Conservation (phyloP, 2,329 filamentous ascomycete genomes). For the Phaeophleospora eucalypticola region DNA sequence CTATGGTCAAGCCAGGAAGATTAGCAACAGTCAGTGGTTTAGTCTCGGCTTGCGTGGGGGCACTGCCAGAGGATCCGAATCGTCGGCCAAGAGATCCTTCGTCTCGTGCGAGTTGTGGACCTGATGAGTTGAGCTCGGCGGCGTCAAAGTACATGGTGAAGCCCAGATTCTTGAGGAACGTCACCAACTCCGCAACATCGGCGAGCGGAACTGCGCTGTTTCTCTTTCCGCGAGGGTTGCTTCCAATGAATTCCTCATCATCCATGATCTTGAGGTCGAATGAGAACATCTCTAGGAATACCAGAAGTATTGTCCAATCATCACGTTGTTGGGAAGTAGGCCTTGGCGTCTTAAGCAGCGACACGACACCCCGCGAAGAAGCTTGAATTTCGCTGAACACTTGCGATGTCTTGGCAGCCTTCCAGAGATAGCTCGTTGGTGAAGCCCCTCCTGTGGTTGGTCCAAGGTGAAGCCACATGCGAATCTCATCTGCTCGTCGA, state of each 20-base stretch:
- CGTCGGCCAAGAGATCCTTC: constrained; percentile 3
- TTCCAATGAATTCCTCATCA: constrained; percentile 77
- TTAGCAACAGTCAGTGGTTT: constrained; percentile 51
- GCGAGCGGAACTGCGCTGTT: constrained; percentile 65
- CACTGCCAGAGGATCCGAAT: constrained; percentile 5
- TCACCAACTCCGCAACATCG: constrained; percentile 70
- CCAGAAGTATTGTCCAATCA: constrained; percentile 83
- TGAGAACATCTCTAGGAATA: constrained; percentile 91
- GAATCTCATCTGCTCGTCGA: constrained; percentile 74
- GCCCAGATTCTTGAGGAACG: constrained; percentile 84
- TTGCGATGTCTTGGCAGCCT: constrained; percentile 55
- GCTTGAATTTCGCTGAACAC: constrained; percentile 55
- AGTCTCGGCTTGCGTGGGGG: constrained; percentile 20
- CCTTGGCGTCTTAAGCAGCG: constrained; percentile 45
- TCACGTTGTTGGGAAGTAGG: constrained; percentile 39
- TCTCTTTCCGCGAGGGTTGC: constrained; percentile 33
- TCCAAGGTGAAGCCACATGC: constrained; percentile 87
- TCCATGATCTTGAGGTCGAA: constrained; percentile 91
- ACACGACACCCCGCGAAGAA: constrained; percentile 56
- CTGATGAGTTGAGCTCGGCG: constrained; percentile 47
- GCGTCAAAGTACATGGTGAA: constrained; percentile 86
- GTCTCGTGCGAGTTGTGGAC: constrained; percentile 12
- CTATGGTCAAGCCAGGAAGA: constrained; percentile 68
- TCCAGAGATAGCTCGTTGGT: constrained; percentile 82
- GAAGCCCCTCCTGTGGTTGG: constrained; percentile 45